Base-by-base conservation (phyloP, 495 filamentous ascomycete genomes). In the Neurospora sp. region DNA sequence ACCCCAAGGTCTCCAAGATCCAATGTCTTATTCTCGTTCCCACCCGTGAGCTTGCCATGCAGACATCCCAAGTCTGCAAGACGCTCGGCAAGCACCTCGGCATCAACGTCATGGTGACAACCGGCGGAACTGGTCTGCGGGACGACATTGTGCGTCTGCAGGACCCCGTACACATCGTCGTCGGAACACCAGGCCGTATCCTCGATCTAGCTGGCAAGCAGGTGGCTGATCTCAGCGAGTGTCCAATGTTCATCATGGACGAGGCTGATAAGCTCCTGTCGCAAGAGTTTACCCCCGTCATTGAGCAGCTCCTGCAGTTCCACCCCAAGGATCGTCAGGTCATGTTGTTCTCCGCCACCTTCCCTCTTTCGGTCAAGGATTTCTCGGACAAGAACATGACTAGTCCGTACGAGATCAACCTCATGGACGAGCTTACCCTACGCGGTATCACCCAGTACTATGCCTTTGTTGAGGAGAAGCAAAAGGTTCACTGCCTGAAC, bases 361-460 rank as follows among this genome's bases (percentile, higher is more conserved):
- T 99, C 78, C 96, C 96, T 14, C 81, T 97, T 75, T 93, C 96
- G 74, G 96, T 99, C 72, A 98, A 99, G 84, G 89, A 90, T 70
- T 99, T 99, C 85, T 97, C 96, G 80, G 96, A 98, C 82, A 97
- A 97, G 85, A 94, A 98, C 84, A 96, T 99, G 93, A 88, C 87
- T 75, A 90, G 91, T 72, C 96, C 96, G 1, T 97, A 98, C 76
- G 96, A 99, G 82, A 99, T 99, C 83, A 99, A 99, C 79, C 89
- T 99, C 38, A 99, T 99, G 96, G 96, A 99, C 79, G 96, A 99
- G 82, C 93, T 99, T 70, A 99, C 96, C 23, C 89, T 99, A 23
- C 92, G 96, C 59, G 96, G 96, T 83, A 97, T 99, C 75, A 99
- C 96, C 0, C 96, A 99, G 78, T 99, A 97, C 83, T 99, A 99